Evolutionary conservation across 1,284 basidiomycete genomes (phyloP).

Genomic region (Ceratobasidium sp.): DNA sequence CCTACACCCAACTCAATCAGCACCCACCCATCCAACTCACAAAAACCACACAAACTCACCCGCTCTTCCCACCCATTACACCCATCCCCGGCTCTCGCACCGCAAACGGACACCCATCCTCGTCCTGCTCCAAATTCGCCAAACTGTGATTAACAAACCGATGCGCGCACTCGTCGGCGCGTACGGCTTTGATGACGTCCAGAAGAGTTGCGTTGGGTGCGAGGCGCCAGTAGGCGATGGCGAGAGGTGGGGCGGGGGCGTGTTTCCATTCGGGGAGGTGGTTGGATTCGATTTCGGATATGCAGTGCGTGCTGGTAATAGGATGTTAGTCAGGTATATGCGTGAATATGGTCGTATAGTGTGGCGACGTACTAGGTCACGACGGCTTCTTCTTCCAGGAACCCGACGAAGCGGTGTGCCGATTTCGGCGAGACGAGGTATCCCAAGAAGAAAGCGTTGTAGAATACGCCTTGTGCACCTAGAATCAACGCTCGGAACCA

Average conservation of each 20-base stretch:
- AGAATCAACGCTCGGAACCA: constrained; percentile 86
- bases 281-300: constrained; percentile 87
- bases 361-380: constrained; percentile 76
- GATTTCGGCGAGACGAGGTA: constrained; percentile 73
- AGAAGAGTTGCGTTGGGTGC: constrained; percentile 59
- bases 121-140: constrained; percentile 81
- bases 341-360: not conserved
- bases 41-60: constrained; percentile 64
- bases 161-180: constrained; percentile 94
- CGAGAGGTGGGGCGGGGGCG: constrained; percentile 86
- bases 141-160: constrained; percentile 94
- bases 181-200: constrained; percentile 71
- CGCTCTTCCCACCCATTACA: constrained; percentile 79
- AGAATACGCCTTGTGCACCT: constrained; percentile 89
- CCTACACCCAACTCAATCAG: constrained; percentile 58
- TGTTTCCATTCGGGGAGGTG: constrained; percentile 87
- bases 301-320: constrained; percentile 76
- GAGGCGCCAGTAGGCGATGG: constrained; percentile 93
- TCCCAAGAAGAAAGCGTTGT: constrained; percentile 86
- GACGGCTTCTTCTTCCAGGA: constrained; percentile 96
- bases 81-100: constrained; percentile 89
- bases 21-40: constrained; percentile 3
- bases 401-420: constrained; percentile 95
- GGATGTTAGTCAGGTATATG: constrained; percentile 48
- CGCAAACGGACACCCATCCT: constrained; percentile 93